Percentiles rank a stretch among this genome's conserved stretches.
Conservation (phyloP, 2,329 filamentous ascomycete species). For the Harringtonia aguacate region DNA sequence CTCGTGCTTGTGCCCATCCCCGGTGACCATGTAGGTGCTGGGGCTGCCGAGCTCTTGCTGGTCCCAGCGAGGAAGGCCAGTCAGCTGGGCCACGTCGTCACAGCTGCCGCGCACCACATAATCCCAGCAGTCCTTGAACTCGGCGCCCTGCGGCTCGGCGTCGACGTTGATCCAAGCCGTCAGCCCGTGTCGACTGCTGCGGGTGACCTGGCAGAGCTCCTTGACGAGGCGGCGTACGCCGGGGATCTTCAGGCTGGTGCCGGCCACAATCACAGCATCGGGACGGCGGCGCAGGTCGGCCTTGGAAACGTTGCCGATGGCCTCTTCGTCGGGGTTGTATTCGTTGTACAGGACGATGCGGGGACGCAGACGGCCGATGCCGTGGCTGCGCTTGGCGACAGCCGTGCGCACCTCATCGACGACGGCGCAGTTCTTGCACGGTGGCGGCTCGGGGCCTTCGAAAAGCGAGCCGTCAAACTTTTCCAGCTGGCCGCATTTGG, state of each 20-base stretch:
- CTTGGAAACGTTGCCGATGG: constrained; percentile 82
- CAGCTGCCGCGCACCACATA: constrained; percentile 78
- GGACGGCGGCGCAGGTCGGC: constrained; percentile 78
- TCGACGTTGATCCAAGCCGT: constrained; percentile 94
- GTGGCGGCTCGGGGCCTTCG: constrained; percentile 70
- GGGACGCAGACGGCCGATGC: constrained; percentile 79
- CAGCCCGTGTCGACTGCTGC: constrained; percentile 70
- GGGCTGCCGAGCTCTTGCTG: constrained; percentile 36
- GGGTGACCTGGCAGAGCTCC: constrained; percentile 82
- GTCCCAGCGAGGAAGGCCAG: constrained; percentile 51
- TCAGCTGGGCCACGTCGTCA: constrained; percentile 73
- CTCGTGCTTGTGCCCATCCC: constrained; percentile 25
- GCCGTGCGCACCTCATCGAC: constrained; percentile 67
- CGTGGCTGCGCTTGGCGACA: constrained; percentile 78
- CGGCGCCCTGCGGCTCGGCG: constrained; percentile 66
- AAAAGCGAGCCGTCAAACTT: constrained; percentile 74
- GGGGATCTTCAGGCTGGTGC: constrained; percentile 90
- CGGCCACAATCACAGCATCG: constrained; percentile 88
- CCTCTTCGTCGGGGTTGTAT: constrained; percentile 90
- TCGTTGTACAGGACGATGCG: constrained; percentile 97
- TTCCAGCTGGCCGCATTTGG: constrained; percentile 72
- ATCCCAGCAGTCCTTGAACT: constrained; percentile 91
- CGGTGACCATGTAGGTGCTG: constrained; percentile 25
- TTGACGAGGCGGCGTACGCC: constrained; percentile 82
- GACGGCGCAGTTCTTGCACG: constrained; percentile 64